Evolutionary conservation across 2,329 filamentous ascomycete species (phyloP), one percentile per base, ranked within the genome.

Genomic region (Sclerotinia spermophila): DNA sequence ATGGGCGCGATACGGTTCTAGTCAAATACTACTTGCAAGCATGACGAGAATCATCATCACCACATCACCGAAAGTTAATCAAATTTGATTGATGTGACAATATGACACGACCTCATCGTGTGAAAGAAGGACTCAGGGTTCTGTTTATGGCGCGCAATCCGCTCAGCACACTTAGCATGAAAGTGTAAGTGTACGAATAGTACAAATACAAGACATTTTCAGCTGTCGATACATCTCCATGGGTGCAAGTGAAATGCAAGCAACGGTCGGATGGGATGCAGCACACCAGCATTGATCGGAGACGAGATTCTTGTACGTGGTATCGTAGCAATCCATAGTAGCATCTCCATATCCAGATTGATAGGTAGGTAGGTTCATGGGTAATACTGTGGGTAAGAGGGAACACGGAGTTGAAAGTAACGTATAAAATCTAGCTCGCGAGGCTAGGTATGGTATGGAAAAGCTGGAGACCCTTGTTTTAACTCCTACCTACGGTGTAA

Each of bases 71-170:
- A 53, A 42, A 35, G 56, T 42, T 44, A 61, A 44, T 33, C 40
- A 44, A 61, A 44, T 24, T 61, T 33, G 59, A 61, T 44, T 33
- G 40, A 44, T 44, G 40, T 61, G 27, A 24, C 55, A 58, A 15
- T 30, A 19, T 59, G 33, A n/a, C 21, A 35, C 44, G 35, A 33
- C 30, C 60, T 48, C 60, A 27, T 40, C 42, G 51, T 68, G 33
- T 61, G 53, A 60, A 61, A 24, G 40, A 24, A 59, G 13, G 27
- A 5, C 60, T 45, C 42, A 62, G 60, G 60, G 42, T 62, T 59
- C 56, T 59, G 56, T n/a, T 59, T n/a, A n/a, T 38, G 56, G 56
- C 56, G 56, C 56, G 56, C n/a, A 24, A n/a, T 59, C 56, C 56
- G 56, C 56, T 59, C 56, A 59, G 56, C 33, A 59, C n/a, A 53